These are phyloP conservation scores for Phytopythium chamaehyphon DNA, from an alignment of 352 stramenopile genomes.

Conservation along the genomic window DNA sequence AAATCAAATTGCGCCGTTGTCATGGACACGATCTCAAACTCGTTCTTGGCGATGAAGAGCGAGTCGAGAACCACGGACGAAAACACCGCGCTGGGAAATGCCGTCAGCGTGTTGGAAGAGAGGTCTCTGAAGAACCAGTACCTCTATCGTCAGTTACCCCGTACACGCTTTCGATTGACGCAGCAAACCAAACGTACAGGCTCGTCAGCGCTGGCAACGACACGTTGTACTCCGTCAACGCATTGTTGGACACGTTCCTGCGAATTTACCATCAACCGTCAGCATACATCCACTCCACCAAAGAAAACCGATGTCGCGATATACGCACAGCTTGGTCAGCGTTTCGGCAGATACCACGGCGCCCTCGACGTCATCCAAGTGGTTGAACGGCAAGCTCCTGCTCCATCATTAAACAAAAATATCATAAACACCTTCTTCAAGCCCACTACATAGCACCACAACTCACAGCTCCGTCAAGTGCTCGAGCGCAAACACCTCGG, in stretches of 20 bases:
- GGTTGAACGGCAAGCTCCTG: constrained; percentile 51
- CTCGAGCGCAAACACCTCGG: constrained; percentile 36
- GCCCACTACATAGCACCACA: neutral
- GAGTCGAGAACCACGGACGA: constrained; percentile 33
- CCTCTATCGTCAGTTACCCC: neutral
- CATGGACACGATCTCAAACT: constrained; percentile 51
- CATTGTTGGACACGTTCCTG: constrained; percentile 56
- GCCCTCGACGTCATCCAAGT: constrained; percentile 26
- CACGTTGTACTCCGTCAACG: constrained; percentile 29
- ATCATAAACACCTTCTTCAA: neutral
- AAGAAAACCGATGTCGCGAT: too few species aligned
- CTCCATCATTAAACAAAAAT: neutral
- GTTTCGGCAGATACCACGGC: constrained; percentile 20
- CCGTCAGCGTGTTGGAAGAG: constrained; percentile 38
- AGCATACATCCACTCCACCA: neutral
- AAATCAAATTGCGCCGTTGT: constrained; percentile 61
- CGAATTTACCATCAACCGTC: neutral
- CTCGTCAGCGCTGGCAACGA: constrained; percentile 27
- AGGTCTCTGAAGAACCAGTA: constrained; percentile 33
- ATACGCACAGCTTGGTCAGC: constrained; percentile 40
- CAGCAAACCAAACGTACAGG: constrained; percentile 34
- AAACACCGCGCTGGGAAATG: constrained; percentile 48
- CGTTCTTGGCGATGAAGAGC: constrained; percentile 43
- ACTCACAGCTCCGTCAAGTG: constrained; percentile 44
- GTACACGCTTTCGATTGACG: too few species aligned